Evolutionary conservation across 2,329 filamentous ascomycete species (phyloP).

Genomic region (Pseudogymnoascus sp.): DNA sequence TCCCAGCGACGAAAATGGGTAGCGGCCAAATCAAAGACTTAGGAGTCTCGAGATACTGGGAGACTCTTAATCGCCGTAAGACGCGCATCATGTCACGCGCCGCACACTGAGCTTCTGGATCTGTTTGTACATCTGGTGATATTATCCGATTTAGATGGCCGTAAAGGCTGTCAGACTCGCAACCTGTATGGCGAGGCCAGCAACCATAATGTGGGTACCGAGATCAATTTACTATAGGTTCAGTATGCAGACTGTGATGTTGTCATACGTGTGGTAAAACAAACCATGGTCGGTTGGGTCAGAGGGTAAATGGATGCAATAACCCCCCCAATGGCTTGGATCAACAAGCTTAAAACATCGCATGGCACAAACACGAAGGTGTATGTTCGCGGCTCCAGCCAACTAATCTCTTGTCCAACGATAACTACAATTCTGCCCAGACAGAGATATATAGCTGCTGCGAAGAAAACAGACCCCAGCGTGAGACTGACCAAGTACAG

Average conservation of each 20-base stretch:
- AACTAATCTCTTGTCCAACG: constrained; percentile 41
- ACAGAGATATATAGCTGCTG: constrained; percentile 50
- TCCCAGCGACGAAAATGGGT: too few relatives aligned
- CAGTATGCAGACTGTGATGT: not conserved
- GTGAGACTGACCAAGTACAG: constrained; percentile 49
- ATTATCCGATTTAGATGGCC: too few relatives aligned
- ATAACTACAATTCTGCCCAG: constrained; percentile 49
- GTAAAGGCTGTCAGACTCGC: constrained; percentile 36
- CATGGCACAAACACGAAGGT: constrained; percentile 54
- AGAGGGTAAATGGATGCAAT: constrained; percentile 42
- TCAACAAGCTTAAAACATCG: constrained; percentile 50
- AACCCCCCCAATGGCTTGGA: constrained; percentile 52
- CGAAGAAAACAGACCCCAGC: constrained; percentile 49
- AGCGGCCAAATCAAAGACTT: too few relatives aligned
- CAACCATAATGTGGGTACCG: constrained; percentile 50
- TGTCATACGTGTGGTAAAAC: not conserved
- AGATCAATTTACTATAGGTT: constrained; percentile 25
- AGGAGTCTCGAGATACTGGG: too few relatives aligned
- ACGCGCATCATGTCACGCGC: too few relatives aligned
- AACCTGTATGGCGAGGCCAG: constrained; percentile 52
- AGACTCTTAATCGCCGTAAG: too few relatives aligned
- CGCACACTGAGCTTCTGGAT: too few relatives aligned
- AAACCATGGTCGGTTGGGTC: constrained; percentile 29
- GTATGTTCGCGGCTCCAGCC: constrained; percentile 40
- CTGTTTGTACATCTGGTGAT: too few relatives aligned